Evolutionary conservation across 345 rosid species (phyloP).

Genomic region (Trapa incisa): DNA sequence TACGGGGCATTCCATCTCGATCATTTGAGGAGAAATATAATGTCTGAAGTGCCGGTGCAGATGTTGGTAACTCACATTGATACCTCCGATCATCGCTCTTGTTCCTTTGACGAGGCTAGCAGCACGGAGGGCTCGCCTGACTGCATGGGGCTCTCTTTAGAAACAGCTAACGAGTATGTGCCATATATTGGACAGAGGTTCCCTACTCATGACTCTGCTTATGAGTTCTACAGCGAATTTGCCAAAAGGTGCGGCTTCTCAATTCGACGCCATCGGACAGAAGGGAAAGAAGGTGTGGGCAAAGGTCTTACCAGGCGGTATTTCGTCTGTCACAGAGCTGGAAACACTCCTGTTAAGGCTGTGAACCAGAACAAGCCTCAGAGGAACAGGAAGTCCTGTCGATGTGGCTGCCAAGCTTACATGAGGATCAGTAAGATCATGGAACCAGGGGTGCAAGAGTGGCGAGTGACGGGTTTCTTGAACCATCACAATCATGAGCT

Average conservation of each 20-base stretch:
- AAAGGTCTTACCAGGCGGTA: slow-evolving; percentile 93
- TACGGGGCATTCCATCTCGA: not conserved
- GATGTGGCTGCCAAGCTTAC: slow-evolving; percentile 93
- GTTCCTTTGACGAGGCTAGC: slow-evolving; percentile 70
- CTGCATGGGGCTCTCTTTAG: slow-evolving; percentile 60
- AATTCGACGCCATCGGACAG: slow-evolving; percentile 87
- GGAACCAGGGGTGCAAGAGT: slow-evolving; percentile 63
- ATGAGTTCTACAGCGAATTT: slow-evolving; percentile 74
- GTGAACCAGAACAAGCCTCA: slow-evolving; percentile 64
- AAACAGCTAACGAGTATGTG: slow-evolving; percentile 40
- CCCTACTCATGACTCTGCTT: slow-evolving; percentile 78
- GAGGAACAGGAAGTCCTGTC: slow-evolving; percentile 77
- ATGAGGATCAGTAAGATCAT: slow-evolving; percentile 68
- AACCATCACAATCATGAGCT: slow-evolving; percentile 91
- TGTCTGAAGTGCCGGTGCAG: slow-evolving; percentile 63
- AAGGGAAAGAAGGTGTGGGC: slow-evolving; percentile 95
- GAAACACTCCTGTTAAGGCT: slow-evolving; percentile 80
- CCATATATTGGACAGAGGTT: slow-evolving; percentile 87
- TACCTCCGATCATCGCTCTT: slow-evolving; percentile 71
- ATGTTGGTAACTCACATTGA: slow-evolving; percentile 66
- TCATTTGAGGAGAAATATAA: slow-evolving; percentile 21
- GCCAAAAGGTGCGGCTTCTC: slow-evolving; percentile 89
- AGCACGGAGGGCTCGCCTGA: slow-evolving; percentile 81
- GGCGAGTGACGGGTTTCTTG: slow-evolving; percentile 91
- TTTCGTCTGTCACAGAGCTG: slow-evolving; percentile 95